These are phyloP conservation scores for Candida awuae DNA, from an alignment of 805 yeast species.

Conservation along the genomic window DNA sequence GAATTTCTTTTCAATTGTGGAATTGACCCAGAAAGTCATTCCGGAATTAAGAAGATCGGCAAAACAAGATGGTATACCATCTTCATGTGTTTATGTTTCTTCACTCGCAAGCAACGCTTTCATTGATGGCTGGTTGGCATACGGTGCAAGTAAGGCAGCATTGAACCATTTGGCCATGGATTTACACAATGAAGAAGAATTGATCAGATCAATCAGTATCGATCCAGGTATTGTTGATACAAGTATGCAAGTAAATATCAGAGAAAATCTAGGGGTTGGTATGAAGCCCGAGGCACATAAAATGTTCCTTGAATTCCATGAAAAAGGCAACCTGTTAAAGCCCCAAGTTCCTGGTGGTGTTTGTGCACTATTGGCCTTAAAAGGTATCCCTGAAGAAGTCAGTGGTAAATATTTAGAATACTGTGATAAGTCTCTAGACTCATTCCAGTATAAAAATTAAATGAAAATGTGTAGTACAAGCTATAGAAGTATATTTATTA, in stretches of 20 bases:
- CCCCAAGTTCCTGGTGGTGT: slow-evolving; percentile 70
- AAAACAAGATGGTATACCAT: slow-evolving; percentile 3
- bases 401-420: slow-evolving; percentile 65
- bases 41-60: slow-evolving; percentile 44
- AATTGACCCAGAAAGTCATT: slow-evolving; percentile 47
- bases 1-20: slow-evolving; percentile 70
- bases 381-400: slow-evolving; percentile 47
- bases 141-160: slow-evolving; percentile 89
- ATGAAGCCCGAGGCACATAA: slow-evolving; percentile 58
- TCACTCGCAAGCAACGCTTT: slow-evolving; percentile 75
- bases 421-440: slow-evolving; percentile 6
- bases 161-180: slow-evolving; percentile 66
- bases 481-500: not conserved
- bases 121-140: slow-evolving; percentile 80
- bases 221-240: slow-evolving; percentile 97
- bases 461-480: not conserved
- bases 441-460: slow-evolving; percentile 2
- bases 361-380: slow-evolving; percentile 57
- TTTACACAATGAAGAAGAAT: slow-evolving; percentile 57
- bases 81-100: slow-evolving; percentile 52
- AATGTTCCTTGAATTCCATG: slow-evolving; percentile 59
- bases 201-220: slow-evolving; percentile 51
- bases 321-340: slow-evolving; percentile 47
- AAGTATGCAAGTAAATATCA: slow-evolving; percentile 74
- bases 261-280: slow-evolving; percentile 49